Conservation (phyloP, 345 rosid species). For the Arabidopsis suecica region DNA sequence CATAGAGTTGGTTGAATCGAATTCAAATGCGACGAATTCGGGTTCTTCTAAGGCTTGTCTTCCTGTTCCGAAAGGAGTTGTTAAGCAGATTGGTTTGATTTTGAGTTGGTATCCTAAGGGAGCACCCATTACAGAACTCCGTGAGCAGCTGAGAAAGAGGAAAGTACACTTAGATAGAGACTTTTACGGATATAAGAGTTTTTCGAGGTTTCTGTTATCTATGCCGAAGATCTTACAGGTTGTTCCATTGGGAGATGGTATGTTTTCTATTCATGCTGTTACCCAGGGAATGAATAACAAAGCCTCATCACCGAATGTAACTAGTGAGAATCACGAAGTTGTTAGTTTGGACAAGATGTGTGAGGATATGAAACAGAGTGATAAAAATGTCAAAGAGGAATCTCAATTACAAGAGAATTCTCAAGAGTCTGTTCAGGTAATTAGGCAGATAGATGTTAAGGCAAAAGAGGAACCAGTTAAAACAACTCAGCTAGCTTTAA, state of each 20-base stretch:
- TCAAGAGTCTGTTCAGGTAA: slow-evolving; percentile 37
- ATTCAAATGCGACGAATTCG: slow-evolving; percentile 39
- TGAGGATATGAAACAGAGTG: slow-evolving; percentile 29
- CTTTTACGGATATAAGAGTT: slow-evolving; percentile 66
- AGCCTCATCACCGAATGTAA: slow-evolving; percentile 26
- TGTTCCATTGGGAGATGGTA: slow-evolving; percentile 50
- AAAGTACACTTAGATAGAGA: slow-evolving; percentile 54
- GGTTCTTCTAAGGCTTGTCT: slow-evolving; percentile 16
- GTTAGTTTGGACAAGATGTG: slow-evolving; percentile 36
- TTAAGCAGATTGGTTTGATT: slow-evolving; percentile 55
- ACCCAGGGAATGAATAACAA: slow-evolving; percentile 39
- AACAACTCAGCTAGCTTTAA: slow-evolving; percentile 17
- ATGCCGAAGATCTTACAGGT: slow-evolving; percentile 68
- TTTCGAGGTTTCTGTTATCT: slow-evolving; percentile 65
- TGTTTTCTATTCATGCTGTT: slow-evolving; percentile 43
- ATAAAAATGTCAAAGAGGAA: slow-evolving; percentile 40
- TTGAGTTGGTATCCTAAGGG: slow-evolving; percentile 64
- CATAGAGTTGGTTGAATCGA: slow-evolving; percentile 43
- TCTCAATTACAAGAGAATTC: slow-evolving; percentile 24
- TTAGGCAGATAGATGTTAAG: slow-evolving; percentile 29
- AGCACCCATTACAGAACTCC: slow-evolving; percentile 55
- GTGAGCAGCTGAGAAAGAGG: slow-evolving; percentile 56
- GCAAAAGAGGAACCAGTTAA: slow-evolving; percentile 22
- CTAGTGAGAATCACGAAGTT: slow-evolving; percentile 31
- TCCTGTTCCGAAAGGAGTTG: slow-evolving; percentile 56